Evolutionary conservation across 2,329 filamentous ascomycete genomes (phyloP), one percentile per base, ranked within the genome.

Genomic region (Botrytis pseudocinerea): DNA sequence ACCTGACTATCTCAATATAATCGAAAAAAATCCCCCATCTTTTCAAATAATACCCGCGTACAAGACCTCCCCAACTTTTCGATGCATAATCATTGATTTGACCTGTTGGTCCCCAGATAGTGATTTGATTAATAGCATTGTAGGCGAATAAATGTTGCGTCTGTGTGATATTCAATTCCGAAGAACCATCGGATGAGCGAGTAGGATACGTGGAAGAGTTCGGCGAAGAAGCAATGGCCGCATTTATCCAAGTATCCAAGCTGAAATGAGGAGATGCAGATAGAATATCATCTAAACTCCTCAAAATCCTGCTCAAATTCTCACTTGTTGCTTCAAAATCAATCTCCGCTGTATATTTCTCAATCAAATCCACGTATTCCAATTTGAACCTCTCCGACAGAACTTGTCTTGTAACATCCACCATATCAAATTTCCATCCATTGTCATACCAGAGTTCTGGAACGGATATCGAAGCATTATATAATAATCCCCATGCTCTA

Each of bases 21-120:
- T 51, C 44, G 7, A 66, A 28, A 28, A 66, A 66, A 5, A 66
- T 40, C 22, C 22, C 6, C 63, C 63, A 66, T 20, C 63, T 66
- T 32, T 32, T 46, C 28, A 54, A 8, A 40, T 54, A 54, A 54
- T 87, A 88, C 1, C 78, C 79, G 1, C 79, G 79, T 6, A 87
- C 82, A 0, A 88, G 78, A 1, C 85, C 85, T 14, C 80, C 81
- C 85, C 85, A 87, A 35, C 80, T 79, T 78, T 86, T 86, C 7
- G 82, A 83, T 5, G 85, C 85, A 73, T 87, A 87, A 77, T 87
- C 86, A 51, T 78, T 82, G 59, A 87, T 85, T 76, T 87, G 79
- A 22, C 84, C 84, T 1, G 76, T 77, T 0, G 85, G 85, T 0
- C 85, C 85, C 85, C 85, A 87, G 18, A 85, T 80, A 9, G 86